Conservation (phyloP, 768 basidiomycete species). For the Macrolepiota dolichaula region DNA sequence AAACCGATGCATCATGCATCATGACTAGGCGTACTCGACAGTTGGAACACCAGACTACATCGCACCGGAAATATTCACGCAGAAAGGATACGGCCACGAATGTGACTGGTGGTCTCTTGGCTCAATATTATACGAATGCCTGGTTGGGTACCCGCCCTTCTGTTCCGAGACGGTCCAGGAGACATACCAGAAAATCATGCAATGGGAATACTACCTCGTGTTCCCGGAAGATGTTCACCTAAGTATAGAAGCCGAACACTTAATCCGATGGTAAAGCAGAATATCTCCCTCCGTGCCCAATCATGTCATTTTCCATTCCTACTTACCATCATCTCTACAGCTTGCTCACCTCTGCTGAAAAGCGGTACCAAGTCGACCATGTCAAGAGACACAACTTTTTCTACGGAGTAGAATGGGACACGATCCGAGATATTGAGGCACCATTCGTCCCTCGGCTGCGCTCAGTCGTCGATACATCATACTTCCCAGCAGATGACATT, state of each 20-base stretch:
- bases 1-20: neutral
- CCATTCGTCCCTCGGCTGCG: constrained; percentile 95
- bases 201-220: constrained; percentile 82
- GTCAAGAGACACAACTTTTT: constrained; percentile 93
- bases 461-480: constrained; percentile 95
- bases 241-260: constrained; percentile 85
- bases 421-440: constrained; percentile 84
- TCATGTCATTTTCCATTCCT: neutral
- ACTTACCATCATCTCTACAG: constrained; percentile 28
- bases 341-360: constrained; percentile 82
- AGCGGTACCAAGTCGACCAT: constrained; percentile 75
- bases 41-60: constrained; percentile 97
- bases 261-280: constrained; percentile 70
- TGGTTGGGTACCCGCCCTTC: constrained; percentile 96
- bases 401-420: constrained; percentile 92
- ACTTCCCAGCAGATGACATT: constrained; percentile 94
- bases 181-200: constrained; percentile 96
- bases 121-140: constrained; percentile 97
- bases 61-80: constrained; percentile 94
- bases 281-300: neutral
- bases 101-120: constrained; percentile 99
- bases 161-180: constrained; percentile 95
- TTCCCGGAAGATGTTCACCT: constrained; percentile 96
- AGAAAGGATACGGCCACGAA: constrained; percentile 96
- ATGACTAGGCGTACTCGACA: constrained; percentile 85